These are phyloP conservation scores for Stellera chamaejasme DNA, from an alignment of 345 rosid species.

Conservation along the genomic window DNA sequence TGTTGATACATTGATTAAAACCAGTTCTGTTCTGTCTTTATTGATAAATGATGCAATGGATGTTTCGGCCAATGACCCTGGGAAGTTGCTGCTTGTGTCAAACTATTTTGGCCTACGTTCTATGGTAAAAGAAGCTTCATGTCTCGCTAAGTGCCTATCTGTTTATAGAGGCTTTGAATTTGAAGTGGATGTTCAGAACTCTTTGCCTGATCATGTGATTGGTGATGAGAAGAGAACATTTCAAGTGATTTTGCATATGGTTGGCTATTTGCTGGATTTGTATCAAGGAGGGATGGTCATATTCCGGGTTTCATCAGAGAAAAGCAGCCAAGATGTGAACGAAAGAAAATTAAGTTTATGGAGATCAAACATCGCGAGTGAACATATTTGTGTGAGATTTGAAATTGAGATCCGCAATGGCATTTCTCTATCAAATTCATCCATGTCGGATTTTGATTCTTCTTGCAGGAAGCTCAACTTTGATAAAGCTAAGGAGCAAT, in stretches of 20 bases:
- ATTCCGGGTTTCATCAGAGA: conserved; percentile 47
- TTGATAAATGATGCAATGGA: conserved; percentile 74
- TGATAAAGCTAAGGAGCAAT: conserved; percentile 49
- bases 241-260: conserved; percentile 90
- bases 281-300: conserved; percentile 46
- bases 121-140: conserved; percentile 74
- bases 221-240: conserved; percentile 86
- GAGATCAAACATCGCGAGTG: conserved; percentile 41
- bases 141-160: conserved; percentile 80
- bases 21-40: conserved; percentile 68
- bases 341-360: conserved; percentile 41
- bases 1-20: conserved; percentile 59
- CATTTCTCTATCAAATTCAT: conserved; percentile 31
- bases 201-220: conserved; percentile 64
- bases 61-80: conserved; percentile 62
- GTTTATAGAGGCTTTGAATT: conserved; percentile 62
- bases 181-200: conserved; percentile 52
- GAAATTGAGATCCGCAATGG: conserved; percentile 57
- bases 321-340: conserved; percentile 36
- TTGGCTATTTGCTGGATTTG: conserved; percentile 66
- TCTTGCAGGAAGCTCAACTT: conserved; percentile 31
- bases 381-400: conserved; percentile 47
- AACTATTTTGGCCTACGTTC: conserved; percentile 62
- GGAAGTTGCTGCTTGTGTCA: conserved; percentile 59
- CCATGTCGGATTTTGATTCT: conserved; percentile 21